Evolutionary conservation across 176 grass and related monocot species (phyloP), one percentile per base, ranked within the genome.

Genomic region (Pharus latifolius): DNA sequence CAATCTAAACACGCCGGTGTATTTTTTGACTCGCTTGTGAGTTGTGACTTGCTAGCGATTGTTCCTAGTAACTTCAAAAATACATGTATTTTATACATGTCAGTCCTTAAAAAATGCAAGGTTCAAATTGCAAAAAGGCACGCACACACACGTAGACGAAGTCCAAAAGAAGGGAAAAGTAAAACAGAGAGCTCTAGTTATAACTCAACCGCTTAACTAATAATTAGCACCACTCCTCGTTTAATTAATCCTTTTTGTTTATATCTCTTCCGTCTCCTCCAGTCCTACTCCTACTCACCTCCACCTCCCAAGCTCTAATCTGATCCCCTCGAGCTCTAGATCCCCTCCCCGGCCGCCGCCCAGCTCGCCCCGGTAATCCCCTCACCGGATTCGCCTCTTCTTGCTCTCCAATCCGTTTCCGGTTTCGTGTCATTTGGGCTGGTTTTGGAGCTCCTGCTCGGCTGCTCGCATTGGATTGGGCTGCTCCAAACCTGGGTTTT

Each of bases 161-260:
- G n/a, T n/a, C n/a, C n/a, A n/a, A n/a, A n/a, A n/a, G n/a, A n/a
- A n/a, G n/a, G n/a, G n/a, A n/a, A 6, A 81, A 81, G 33, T 33
- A 15, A 34, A 67, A 47, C 32, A 49, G 71, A 52, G 56, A 23
- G 41, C 69, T 58, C 24, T 24, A 46, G 4, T 29, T 32, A 15
- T 13, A 61, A 32, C 28, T 26, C 29, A 50, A 41, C 37, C 25
- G 48, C 35, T 33, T 42, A 42, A 26, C 67, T 47, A 47, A 42
- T 23, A 46, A 49, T 58, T 40, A 68, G 19, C 33, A 33, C 75
- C 54, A 28, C 37, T 55, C 74, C 55, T 8, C 67, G 53, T 55
- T 80, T 80, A 79, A 27, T 63, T 69, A 80, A 55, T 63, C 30
- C 32, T 10, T 79, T n/a, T 55, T 43, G 45, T 79, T 74, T 69